Percentiles rank a stretch among this genome's conserved stretches.
Evolutionary conservation across 108 stramenopile genomes (phyloP).

Genomic region (Cylindrotheca fusiformis): DNA sequence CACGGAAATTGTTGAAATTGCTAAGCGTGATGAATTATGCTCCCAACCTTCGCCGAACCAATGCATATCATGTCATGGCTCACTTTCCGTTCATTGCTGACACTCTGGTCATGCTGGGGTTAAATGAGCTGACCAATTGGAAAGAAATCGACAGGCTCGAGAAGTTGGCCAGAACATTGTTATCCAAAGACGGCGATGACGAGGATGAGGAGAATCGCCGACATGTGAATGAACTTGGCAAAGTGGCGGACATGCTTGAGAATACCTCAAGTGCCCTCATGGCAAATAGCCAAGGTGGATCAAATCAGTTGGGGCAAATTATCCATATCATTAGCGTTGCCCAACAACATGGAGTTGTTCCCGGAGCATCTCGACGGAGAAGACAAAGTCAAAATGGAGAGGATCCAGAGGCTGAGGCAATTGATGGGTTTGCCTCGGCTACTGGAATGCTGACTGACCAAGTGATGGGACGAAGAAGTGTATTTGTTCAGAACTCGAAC

Average conservation of each 20-base stretch:
- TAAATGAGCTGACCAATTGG: constrained; percentile 54
- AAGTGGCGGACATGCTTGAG: constrained; percentile 56
- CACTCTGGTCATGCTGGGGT: constrained; percentile 55
- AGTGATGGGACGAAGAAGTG: constrained; percentile 11
- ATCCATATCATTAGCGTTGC: constrained; percentile 53
- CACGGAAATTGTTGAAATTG: constrained; percentile 54
- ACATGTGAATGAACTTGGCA: constrained; percentile 44
- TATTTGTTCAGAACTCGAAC: neutral
- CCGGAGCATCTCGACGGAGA: constrained; percentile 11
- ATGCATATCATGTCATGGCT: constrained; percentile 58
- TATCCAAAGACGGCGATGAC: constrained; percentile 3
- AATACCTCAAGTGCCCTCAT: constrained; percentile 21
- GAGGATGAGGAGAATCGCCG: neutral
- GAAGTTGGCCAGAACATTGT: constrained; percentile 32
- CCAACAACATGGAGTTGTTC: constrained; percentile 54
- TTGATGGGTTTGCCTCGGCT: constrained; percentile 21
- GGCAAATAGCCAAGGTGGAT: constrained; percentile 13
- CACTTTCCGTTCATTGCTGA: constrained; percentile 63
- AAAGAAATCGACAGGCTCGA: constrained; percentile 44
- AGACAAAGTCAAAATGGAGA: neutral
- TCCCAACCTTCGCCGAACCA: constrained; percentile 45
- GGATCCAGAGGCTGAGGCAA: neutral
- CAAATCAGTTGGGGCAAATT: constrained; percentile 49
- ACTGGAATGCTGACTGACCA: constrained; percentile 32
- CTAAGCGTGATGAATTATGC: constrained; percentile 78